Conservation (phyloP, 1,284 basidiomycete species). For the Cryptococcus sp. region DNA sequence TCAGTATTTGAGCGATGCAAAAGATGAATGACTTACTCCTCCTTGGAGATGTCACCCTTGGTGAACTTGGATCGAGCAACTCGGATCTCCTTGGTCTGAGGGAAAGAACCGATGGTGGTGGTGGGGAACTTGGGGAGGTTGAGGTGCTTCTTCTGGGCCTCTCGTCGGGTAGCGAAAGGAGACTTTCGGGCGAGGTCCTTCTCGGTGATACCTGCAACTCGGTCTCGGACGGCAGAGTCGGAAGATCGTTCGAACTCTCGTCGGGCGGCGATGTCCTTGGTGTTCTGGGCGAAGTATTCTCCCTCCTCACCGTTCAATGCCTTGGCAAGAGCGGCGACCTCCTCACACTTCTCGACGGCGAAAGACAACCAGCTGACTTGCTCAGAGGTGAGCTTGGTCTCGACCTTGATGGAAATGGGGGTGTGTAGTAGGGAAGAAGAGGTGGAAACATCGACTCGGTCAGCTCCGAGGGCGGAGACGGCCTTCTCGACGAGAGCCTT, state of each 20-base stretch:
- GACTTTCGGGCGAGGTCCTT: constrained; percentile 87
- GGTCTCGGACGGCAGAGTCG: constrained; percentile 92
- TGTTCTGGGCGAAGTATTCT: constrained; percentile 79
- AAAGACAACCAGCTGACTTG: constrained; percentile 99
- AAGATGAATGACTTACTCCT: constrained; percentile 53
- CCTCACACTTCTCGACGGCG: constrained; percentile 91
- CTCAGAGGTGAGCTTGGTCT: constrained; percentile 85
- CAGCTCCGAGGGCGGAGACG: constrained; percentile 70
- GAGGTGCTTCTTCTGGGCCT: constrained; percentile 83
- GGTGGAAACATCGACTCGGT: constrained; percentile 89
- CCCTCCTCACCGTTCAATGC: constrained; percentile 74
- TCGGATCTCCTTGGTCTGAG: constrained; percentile 99
- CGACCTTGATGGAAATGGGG: constrained; percentile 88
- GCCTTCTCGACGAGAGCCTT: constrained; percentile 83
- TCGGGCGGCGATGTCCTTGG: constrained; percentile 85
- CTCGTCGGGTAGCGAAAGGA: constrained; percentile 81
- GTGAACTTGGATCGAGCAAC: constrained; percentile 87
- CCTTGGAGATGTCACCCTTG: constrained; percentile 84
- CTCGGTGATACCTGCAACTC: constrained; percentile 85
- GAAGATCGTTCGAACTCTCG: constrained; percentile 94
- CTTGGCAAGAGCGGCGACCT: constrained; percentile 84
- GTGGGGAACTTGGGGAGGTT: constrained; percentile 96
- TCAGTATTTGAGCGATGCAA: not conserved
- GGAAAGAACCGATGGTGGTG: constrained; percentile 98
- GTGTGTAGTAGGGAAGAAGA: constrained; percentile 98